Evolutionary conservation across 441 rosid genomes (phyloP).

Genomic region (Flueggea neowawraea): DNA sequence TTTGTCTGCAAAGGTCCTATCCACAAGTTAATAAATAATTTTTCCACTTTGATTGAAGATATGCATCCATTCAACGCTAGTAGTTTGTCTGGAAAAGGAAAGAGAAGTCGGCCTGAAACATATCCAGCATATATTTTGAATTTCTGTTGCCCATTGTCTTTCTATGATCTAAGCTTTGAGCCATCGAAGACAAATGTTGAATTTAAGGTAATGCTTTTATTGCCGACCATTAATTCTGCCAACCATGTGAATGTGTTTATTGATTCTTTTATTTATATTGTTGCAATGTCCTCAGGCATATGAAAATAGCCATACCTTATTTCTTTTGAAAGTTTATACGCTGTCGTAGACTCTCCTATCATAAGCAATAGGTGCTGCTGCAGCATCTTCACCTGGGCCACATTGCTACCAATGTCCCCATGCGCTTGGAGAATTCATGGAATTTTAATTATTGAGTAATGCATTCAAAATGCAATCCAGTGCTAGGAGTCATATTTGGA

Average conservation of each 20-base stretch:
- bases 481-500: no score
- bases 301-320: no score
- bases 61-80: conserved; percentile 39
- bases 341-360: no score
- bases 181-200: conserved; percentile 75
- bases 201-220: conserved; percentile 63
- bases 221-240: conserved; percentile 4
- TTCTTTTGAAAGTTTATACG: no score
- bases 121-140: conserved; percentile 66
- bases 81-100: conserved; percentile 41
- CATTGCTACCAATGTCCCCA: no score
- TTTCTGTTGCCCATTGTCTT: conserved; percentile 57
- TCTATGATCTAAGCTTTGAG: conserved; percentile 79
- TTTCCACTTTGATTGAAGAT: conserved; percentile 54
- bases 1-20: conserved; percentile 82
- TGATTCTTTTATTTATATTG: not conserved
- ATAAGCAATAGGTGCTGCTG: no score
- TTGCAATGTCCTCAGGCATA: not conserved
- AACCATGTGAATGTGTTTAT: not conserved
- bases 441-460: no score
- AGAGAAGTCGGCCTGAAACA: conserved; percentile 52
- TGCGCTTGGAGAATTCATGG: no score
- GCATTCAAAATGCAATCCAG: no score
- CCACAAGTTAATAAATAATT: conserved; percentile 71
- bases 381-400: no score